These are phyloP conservation scores for Talaromyces stipitatus DNA, from an alignment of 495 filamentous ascomycete species.

Conservation along the genomic window DNA sequence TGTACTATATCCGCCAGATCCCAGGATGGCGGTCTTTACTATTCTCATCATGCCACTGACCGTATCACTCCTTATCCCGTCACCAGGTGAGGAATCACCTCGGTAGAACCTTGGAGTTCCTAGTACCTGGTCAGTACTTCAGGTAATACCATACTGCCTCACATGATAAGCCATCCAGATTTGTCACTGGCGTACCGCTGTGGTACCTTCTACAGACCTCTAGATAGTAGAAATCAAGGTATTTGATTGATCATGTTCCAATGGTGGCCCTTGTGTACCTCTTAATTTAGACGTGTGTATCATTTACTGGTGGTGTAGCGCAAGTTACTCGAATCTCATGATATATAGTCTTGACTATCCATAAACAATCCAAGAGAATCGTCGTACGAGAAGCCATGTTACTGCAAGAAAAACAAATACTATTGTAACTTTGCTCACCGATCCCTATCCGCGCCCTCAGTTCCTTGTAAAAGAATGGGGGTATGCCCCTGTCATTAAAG, in stretches of 20 bases:
- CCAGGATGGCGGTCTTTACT: too few relatives aligned
- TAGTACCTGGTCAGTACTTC: background rate
- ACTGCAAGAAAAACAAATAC: background rate
- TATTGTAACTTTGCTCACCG: background rate
- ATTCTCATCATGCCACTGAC: background rate
- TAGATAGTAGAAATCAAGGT: background rate
- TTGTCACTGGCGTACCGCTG: background rate
- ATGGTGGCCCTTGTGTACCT: background rate
- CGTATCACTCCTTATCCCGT: background rate
- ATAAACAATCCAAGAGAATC: too few relatives aligned
- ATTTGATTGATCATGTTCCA: background rate
- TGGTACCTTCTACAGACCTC: background rate
- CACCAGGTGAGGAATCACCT: background rate
- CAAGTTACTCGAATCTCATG: background rate
- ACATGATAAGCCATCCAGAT: background rate
- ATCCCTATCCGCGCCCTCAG: background rate
- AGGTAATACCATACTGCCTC: background rate
- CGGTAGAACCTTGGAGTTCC: background rate
- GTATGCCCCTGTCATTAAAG: background rate
- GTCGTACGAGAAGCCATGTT: background rate
- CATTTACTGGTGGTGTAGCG: background rate
- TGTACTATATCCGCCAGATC: background rate
- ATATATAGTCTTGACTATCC: too few relatives aligned
- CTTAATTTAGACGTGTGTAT: background rate
- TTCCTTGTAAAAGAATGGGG: background rate